Percentiles rank a stretch among this genome's conserved stretches.
Evolutionary conservation across 176 grass and related monocot genomes (phyloP).

Genomic region (Carex kokanica): DNA sequence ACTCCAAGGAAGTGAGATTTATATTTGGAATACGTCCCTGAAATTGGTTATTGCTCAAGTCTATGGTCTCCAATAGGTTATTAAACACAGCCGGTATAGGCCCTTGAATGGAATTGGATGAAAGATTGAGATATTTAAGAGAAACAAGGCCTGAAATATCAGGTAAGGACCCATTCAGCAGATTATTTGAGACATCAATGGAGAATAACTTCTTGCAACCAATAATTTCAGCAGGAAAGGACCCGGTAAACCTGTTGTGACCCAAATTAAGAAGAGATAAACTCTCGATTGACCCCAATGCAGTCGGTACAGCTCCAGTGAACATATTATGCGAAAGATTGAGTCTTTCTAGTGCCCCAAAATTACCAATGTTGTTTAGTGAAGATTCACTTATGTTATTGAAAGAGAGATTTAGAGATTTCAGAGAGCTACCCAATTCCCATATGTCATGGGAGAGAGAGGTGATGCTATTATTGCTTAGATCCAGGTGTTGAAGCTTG

Average conservation of each 20-base stretch:
- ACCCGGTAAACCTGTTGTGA: constrained; percentile 51
- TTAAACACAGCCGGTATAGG: constrained; percentile 40
- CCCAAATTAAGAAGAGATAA: constrained; percentile 51
- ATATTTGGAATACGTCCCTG: constrained; percentile 37
- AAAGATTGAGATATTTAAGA: constrained; percentile 72
- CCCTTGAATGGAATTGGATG: constrained; percentile 49
- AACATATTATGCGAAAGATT: constrained; percentile 76
- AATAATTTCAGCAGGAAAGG: constrained; percentile 31
- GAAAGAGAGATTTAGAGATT: constrained; percentile 62
- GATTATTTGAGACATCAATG: constrained; percentile 72
- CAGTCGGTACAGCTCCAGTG: constrained; percentile 43
- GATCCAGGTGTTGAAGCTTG: constrained; percentile 54
- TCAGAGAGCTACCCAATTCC: constrained; percentile 65
- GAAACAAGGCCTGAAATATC: constrained; percentile 51
- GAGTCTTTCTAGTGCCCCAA: constrained; percentile 51
- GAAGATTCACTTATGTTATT: constrained; percentile 59
- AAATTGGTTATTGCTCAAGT: constrained; percentile 84
- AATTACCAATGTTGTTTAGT: constrained; percentile 69
- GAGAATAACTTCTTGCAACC: constrained; percentile 38
- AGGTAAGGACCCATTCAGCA: constrained; percentile 37
- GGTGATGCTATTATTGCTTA: constrained; percentile 65
- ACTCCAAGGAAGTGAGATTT: constrained; percentile 55
- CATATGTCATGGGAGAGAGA: constrained; percentile 58
- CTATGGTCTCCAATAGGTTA: constrained; percentile 50
- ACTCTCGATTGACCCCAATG: constrained; percentile 45